phyloP scores from a whole-genome alignment of 768 basidiomycete species.

The Pleurotus ostreatus region DNA sequence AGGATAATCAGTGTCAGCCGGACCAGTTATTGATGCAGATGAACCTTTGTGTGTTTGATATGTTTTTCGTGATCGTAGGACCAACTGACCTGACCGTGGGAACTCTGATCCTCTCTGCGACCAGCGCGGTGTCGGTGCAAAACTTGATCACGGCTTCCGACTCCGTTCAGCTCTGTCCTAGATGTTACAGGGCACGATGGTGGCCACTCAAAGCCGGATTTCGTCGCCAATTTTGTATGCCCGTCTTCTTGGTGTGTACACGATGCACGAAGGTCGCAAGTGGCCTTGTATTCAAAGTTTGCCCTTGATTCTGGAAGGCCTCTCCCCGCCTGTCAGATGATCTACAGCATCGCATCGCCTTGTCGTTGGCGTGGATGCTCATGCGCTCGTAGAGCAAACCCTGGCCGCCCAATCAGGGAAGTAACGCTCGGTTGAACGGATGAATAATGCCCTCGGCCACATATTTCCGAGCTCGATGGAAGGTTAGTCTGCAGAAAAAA shows the following conservation, averaged over 20 bases:
- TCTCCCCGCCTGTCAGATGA: not conserved
- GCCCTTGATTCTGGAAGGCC: not conserved
- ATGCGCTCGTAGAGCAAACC: not conserved
- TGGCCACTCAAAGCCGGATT: too few relatives aligned
- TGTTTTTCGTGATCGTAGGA: not conserved
- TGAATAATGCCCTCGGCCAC: not conserved
- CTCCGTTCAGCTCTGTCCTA: too few relatives aligned
- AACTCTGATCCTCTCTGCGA: not conserved
- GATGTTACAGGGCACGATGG: too few relatives aligned
- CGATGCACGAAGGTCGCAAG: too few relatives aligned
- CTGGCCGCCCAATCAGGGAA: not conserved
- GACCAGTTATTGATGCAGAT: not conserved
- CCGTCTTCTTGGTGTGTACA: too few relatives aligned
- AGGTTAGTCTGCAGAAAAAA: too few relatives aligned
- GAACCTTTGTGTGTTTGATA: constrained; percentile 1
- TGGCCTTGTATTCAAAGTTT: too few relatives aligned
- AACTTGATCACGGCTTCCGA: too few relatives aligned
- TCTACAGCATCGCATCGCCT: constrained; percentile 5
- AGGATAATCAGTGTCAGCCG: constrained; percentile 1
- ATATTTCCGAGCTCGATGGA: too few relatives aligned
- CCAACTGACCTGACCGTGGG: not conserved
- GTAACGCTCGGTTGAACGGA: not conserved
- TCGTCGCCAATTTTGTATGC: too few relatives aligned
- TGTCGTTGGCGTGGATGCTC: not conserved
- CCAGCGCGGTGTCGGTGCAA: too few relatives aligned